Evolutionary conservation across 148 eudicot species (phyloP).

Genomic region (Fagopyrum esculentum): DNA sequence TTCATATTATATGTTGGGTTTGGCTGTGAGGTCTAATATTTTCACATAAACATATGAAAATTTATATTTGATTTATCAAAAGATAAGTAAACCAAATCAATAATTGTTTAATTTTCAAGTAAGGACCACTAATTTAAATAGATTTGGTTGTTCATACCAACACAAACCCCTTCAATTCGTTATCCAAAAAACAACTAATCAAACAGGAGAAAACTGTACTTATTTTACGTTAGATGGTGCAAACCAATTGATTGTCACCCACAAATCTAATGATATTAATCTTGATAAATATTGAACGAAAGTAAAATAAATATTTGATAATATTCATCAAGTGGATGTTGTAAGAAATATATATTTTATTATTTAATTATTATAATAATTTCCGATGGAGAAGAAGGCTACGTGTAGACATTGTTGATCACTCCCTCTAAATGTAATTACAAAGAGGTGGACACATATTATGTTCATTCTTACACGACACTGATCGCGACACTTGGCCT

Average conservation of each 20-base stretch:
- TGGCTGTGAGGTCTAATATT: no score
- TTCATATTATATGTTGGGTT: no score
- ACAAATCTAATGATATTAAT: not conserved
- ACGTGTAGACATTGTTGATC: constrained; percentile 3
- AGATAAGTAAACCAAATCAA: no score
- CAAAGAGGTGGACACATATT: not conserved
- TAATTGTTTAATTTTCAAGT: no score
- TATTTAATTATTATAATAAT: not conserved
- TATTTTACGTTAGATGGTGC: no score
- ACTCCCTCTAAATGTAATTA: constrained; percentile 1
- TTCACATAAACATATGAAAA: no score
- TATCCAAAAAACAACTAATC: no score
- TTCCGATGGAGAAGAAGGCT: constrained; percentile 7
- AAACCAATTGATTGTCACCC: not conserved
- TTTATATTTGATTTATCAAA: no score
- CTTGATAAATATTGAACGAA: not conserved
- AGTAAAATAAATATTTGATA: not conserved
- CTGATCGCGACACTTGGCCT: constrained; percentile 1
- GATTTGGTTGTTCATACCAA: not conserved
- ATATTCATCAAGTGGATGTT: not conserved
- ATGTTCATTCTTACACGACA: constrained; percentile 12
- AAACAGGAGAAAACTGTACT: not conserved
- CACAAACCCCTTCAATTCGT: no score
- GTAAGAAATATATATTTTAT: not conserved
- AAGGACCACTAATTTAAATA: no score